Conservation (phyloP, 176 grass and related monocot genomes). For the Neostapfia colusana region DNA sequence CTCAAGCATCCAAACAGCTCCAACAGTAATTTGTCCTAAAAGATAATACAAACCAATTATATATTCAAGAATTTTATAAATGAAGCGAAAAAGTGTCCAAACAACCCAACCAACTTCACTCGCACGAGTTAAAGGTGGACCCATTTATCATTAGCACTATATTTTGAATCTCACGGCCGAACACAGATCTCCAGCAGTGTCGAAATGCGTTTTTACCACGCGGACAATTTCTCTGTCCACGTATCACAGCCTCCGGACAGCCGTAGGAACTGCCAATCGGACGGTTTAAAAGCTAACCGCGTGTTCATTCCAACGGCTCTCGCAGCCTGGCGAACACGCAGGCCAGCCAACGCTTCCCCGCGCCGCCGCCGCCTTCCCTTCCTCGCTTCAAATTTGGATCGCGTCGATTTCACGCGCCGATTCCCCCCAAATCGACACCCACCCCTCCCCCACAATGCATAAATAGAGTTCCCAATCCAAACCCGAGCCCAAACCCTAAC, state of each 20-base stretch:
- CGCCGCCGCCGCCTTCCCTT: no score
- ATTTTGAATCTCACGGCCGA: conserved; percentile 30
- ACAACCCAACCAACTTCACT: no score
- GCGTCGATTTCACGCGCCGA: conserved; percentile 53
- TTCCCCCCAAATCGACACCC: conserved; percentile 36
- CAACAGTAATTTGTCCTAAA: not conserved
- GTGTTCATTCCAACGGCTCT: conserved; percentile 1
- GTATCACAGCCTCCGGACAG: not conserved
- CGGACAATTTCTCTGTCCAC: not conserved
- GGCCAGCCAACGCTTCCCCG: not conserved
- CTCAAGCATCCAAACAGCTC: not conserved
- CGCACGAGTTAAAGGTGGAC: no score
- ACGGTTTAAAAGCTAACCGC: not conserved
- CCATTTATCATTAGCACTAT: not conserved
- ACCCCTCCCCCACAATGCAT: not conserved
- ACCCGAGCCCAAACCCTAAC: conserved; percentile 44
- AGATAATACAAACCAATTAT: no score
- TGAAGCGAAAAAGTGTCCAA: no score
- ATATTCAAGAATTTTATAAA: no score
- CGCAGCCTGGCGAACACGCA: not conserved
- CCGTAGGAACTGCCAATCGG: not conserved
- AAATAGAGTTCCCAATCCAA: conserved; percentile 8
- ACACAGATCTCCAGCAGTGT: not conserved
- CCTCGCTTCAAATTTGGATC: conserved; percentile 68
- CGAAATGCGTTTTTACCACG: not conserved